phyloP scores from a whole-genome alignment of 1,284 basidiomycete genomes.

The Sporisorium reilianum region DNA sequence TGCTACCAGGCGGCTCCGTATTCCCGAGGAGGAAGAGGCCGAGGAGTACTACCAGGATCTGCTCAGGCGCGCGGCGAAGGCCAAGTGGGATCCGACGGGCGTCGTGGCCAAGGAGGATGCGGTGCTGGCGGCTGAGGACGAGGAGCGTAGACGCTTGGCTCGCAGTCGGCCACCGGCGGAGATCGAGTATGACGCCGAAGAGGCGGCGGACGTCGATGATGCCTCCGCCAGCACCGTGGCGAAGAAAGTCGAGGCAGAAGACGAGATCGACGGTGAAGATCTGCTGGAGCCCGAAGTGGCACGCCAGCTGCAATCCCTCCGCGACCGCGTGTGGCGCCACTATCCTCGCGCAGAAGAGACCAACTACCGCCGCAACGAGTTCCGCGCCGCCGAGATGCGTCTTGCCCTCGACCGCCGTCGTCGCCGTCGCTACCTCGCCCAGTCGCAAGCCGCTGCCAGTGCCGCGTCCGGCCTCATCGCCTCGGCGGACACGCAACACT shows the following conservation, averaged over 20 bases:
- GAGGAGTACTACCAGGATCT: conserved; percentile 56
- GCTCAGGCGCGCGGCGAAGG: conserved; percentile 38
- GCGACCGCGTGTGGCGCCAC: conserved; percentile 66
- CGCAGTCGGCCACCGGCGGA: conserved; percentile 19
- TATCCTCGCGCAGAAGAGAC: conserved; percentile 65
- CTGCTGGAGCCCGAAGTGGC: conserved; percentile 41
- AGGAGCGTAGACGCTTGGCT: conserved; percentile 21
- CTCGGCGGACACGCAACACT: conserved; percentile 30
- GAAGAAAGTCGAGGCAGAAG: conserved; percentile 14
- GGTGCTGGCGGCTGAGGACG: conserved; percentile 32
- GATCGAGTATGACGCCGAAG: conserved; percentile 15
- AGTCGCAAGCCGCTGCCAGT: conserved; percentile 18
- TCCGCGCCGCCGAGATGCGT: conserved; percentile 59
- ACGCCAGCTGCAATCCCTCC: conserved; percentile 42
- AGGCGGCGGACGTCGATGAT: not conserved
- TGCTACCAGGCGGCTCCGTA: conserved; percentile 37
- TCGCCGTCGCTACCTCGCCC: conserved; percentile 24
- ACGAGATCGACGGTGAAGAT: conserved; percentile 42
- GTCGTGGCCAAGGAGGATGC: conserved; percentile 42
- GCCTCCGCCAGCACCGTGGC: not conserved
- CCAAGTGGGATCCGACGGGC: conserved; percentile 44
- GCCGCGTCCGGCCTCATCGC: conserved; percentile 4
- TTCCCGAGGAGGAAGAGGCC: conserved; percentile 49
- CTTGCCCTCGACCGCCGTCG: conserved; percentile 55
- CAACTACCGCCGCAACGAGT: conserved; percentile 61